phyloP scores from a whole-genome alignment of 2,329 filamentous ascomycete species.

The Colletotrichum ledebouriae region DNA sequence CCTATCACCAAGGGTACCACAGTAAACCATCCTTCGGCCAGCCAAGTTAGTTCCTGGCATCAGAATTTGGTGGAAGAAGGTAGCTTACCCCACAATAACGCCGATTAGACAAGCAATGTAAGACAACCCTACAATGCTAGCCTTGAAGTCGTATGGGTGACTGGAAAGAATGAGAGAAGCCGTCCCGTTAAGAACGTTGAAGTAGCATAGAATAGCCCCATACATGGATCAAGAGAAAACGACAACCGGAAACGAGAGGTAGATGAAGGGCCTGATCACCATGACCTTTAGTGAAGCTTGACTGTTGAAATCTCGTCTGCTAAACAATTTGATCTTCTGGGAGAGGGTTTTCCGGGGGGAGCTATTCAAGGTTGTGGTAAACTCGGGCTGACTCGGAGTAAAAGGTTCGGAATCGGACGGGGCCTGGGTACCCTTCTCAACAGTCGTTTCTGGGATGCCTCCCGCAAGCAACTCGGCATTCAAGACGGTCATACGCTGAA shows the following conservation, averaged over 20 bases:
- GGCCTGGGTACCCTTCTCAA: neutral
- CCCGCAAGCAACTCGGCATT: neutral
- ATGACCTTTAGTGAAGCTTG: neutral
- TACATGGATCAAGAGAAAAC: constrained; percentile 59
- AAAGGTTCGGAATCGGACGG: neutral
- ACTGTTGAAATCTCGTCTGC: neutral
- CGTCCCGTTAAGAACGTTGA: constrained; percentile 60
- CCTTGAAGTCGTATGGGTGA: constrained; percentile 54
- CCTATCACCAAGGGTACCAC: constrained; percentile 54
- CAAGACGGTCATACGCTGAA: constrained; percentile 51
- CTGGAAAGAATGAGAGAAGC: constrained; percentile 56
- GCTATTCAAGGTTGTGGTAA: neutral
- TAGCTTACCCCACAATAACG: constrained; percentile 29
- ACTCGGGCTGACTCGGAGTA: neutral
- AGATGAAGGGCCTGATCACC: neutral
- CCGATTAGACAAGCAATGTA: constrained; percentile 55
- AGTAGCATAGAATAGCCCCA: constrained; percentile 58
- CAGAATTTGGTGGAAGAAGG: too few species aligned
- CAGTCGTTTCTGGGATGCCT: neutral
- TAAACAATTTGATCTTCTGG: constrained; percentile 7
- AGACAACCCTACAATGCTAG: constrained; percentile 55
- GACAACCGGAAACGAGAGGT: constrained; percentile 50
- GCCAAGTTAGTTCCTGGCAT: too few species aligned
- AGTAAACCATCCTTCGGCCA: constrained; percentile 30
- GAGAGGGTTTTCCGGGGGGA: neutral